These are phyloP conservation scores for Eucalyptus cladocalyx DNA, from an alignment of 345 rosid species.

Conservation along the genomic window DNA sequence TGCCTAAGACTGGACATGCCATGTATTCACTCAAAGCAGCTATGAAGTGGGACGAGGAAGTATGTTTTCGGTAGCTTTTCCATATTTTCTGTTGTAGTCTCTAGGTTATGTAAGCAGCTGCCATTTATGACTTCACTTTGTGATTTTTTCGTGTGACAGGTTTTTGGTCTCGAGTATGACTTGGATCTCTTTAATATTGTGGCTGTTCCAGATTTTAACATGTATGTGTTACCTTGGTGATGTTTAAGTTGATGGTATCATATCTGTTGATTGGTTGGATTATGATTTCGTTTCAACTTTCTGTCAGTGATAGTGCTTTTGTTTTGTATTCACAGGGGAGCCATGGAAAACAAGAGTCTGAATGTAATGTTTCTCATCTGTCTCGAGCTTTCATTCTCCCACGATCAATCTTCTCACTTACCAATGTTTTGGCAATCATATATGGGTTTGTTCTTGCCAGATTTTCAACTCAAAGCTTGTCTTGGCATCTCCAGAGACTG, in stretches of 20 bases:
- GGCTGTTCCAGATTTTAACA: constrained; percentile 96
- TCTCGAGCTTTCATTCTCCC: background rate
- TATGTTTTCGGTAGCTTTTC: constrained; percentile 12
- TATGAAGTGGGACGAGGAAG: constrained; percentile 99
- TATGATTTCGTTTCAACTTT: background rate
- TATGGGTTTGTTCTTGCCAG: constrained; percentile 28
- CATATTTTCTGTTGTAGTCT: background rate
- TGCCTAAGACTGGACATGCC: constrained; percentile 94
- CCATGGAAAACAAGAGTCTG: constrained; percentile 99
- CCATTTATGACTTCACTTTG: background rate
- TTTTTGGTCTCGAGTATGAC: constrained; percentile 96
- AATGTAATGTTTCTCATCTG: constrained; percentile 36
- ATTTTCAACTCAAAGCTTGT: constrained; percentile 97
- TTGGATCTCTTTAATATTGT: constrained; percentile 98
- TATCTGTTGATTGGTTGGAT: background rate
- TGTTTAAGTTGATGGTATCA: background rate
- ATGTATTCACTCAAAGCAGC: constrained; percentile 97
- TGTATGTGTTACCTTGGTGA: constrained; percentile 33
- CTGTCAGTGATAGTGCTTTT: background rate
- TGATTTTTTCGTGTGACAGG: constrained; percentile 25
- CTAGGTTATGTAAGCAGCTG: background rate
- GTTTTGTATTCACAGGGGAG: constrained; percentile 62
- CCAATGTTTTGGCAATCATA: background rate
- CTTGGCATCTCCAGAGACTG: constrained; percentile 97
- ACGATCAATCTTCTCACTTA: background rate